Evolutionary conservation across 2,329 filamentous ascomycete genomes (phyloP), one percentile per base, ranked within the genome.

Genomic region (Colletotrichum lupini): DNA sequence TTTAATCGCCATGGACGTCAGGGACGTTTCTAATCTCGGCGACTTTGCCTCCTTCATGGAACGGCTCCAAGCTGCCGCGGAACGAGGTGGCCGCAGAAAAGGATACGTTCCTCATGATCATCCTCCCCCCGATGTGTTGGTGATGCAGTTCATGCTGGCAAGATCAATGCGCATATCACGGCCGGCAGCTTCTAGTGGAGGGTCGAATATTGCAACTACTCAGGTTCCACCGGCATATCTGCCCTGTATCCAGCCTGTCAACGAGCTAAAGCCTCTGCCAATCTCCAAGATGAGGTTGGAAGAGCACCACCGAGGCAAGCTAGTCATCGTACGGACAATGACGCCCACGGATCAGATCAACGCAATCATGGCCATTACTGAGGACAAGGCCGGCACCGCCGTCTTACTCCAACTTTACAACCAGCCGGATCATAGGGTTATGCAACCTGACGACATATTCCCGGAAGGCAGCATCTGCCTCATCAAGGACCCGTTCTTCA

Each of bases 401-500:
- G 65, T 83, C 1, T 9, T 82, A 24, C 75, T 87, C 1, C 79
- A 85, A 68, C 75, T 87, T 0, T 83, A 85, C 69, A 80, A 87
- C 58, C 84, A 86, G 55, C 83, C 82, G 7, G 79, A 81, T 2
- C 83, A 85, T 32, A 71, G 77, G 1, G 70, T 80, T 1, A 77
- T 83, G 0, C 75, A 82, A 3, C 77, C 77, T 0, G 74, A 81
- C 4, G 77, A 85, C 6, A 76, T 83, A 0, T 63, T 89, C 3
- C 71, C 76, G 0, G 66, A 79, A 5, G 79, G 80, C 1, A 79
- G 78, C 14, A 76, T 85, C 0, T 80, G 84, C 12, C 76, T 90
- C 32, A 65, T 91, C 32, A 91, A 90, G 73, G 88, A 90, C 69
- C 88, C 88, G 0, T 90, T 85, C 75, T 83, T 90, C 75, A 88